A percentile compares a stretch with the other conserved stretches of the same genome.
Evolutionary conservation across 2,329 filamentous ascomycete genomes (phyloP).

Genomic region (Teratosphaeriaceae sp.): DNA sequence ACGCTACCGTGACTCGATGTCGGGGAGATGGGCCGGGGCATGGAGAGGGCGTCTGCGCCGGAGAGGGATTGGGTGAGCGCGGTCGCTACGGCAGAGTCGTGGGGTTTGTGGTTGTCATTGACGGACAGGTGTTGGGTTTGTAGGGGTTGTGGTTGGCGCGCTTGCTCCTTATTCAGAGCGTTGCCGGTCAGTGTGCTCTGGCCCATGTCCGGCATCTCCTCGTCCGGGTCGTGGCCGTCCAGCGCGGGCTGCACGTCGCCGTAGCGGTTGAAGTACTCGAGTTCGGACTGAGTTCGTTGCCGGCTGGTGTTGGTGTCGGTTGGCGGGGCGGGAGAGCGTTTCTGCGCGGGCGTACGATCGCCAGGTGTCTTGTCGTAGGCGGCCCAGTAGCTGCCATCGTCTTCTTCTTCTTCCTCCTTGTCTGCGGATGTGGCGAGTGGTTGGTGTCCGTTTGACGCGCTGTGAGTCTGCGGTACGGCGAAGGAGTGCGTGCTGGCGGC

Average conservation of each 20-base stretch:
- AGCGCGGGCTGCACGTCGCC: slow-evolving; percentile 72
- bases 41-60: slow-evolving; percentile 14
- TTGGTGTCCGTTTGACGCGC: slow-evolving; percentile 10
- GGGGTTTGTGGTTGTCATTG: background rate
- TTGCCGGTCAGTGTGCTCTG: slow-evolving; percentile 51
- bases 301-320: slow-evolving; percentile 25
- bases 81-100: slow-evolving; percentile 3
- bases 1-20: slow-evolving; percentile 40
- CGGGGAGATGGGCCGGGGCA: slow-evolving; percentile 46
- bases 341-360: slow-evolving; percentile 53
- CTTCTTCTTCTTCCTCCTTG: slow-evolving; percentile 48
- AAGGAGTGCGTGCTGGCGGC: slow-evolving; percentile 9
- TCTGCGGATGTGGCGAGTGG: slow-evolving; percentile 12
- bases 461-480: slow-evolving; percentile 6
- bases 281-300: slow-evolving; percentile 17
- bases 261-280: slow-evolving; percentile 65
- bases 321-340: slow-evolving; percentile 56
- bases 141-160: background rate
- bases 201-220: slow-evolving; percentile 45
- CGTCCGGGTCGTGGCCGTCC: slow-evolving; percentile 75
- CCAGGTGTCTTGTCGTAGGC: slow-evolving; percentile 67
- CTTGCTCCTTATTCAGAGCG: slow-evolving; percentile 25
- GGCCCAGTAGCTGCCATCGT: slow-evolving; percentile 75
- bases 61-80: slow-evolving; percentile 6
- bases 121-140: background rate